Base-by-base conservation (phyloP, 495 filamentous ascomycete genomes). In the Corynascus novoguineensis region DNA sequence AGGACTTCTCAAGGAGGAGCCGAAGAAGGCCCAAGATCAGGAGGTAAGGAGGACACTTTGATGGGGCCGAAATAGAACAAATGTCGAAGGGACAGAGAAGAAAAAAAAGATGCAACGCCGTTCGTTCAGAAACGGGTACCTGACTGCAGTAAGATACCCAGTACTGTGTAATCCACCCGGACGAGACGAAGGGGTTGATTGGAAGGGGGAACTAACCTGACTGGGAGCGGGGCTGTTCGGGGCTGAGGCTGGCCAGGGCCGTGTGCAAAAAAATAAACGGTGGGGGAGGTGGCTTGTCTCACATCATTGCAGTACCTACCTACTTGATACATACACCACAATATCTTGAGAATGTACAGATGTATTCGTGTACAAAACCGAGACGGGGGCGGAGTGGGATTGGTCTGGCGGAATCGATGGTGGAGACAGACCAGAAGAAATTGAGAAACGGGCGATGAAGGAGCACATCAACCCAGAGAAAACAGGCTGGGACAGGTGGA, bases 261-360 rank as follows among this genome's bases (percentile, higher is more conserved):
- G 45, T 44, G 51, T 55, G 53, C 53, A 37, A 60, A 59, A 59
- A 61, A 55, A n/a, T n/a, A n/a, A 60, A 55, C 58, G 45, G 64
- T 17, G 40, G 40, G 64, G 61, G 66, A 65, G 69, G 67, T 69
- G 66, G 64, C 64, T 68, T 69, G 66, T 71, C 64, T 69, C 66
- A 69, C 41, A 51, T 60, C 56, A 8, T 57, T n/a, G n/a, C n/a
- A n/a, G n/a, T n/a, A n/a, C n/a, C n/a, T n/a, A n/a, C n/a, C n/a
- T n/a, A n/a, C n/a, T n/a, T n/a, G n/a, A n/a, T n/a, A n/a, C n/a
- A n/a, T n/a, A n/a, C n/a, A n/a, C n/a, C n/a, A n/a, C n/a, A n/a
- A n/a, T n/a, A n/a, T n/a, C n/a, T n/a, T n/a, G n/a, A n/a, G n/a
- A n/a, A n/a, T n/a, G n/a, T n/a, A n/a, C n/a, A n/a, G n/a, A n/a